Evolutionary conservation across 768 basidiomycete genomes (phyloP).

Genomic region (Mycena belliarum): DNA sequence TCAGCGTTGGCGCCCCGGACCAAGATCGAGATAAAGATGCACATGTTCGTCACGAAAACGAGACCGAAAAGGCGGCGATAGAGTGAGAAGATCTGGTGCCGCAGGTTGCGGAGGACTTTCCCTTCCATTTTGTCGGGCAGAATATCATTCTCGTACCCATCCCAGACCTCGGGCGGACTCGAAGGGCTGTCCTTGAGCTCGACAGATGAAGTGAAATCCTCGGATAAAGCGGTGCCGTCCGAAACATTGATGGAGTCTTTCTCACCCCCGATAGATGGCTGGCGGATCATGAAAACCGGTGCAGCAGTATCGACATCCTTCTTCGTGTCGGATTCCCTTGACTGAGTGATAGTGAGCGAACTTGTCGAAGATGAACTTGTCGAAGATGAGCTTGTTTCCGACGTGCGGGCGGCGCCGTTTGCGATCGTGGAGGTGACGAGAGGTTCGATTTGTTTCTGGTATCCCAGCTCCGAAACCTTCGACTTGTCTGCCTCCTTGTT

Average conservation of each 20-base stretch:
- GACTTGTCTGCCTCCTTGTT: slow-evolving; percentile 6
- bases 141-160: slow-evolving; percentile 51
- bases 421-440: slow-evolving; percentile 14
- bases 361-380: slow-evolving; percentile 18
- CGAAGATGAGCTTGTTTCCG: slow-evolving; percentile 6
- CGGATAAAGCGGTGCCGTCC: neutral
- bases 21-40: slow-evolving; percentile 46
- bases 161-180: slow-evolving; percentile 38
- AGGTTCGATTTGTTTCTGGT: slow-evolving; percentile 16
- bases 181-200: slow-evolving; percentile 36
- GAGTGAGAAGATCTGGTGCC: slow-evolving; percentile 54
- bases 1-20: slow-evolving; percentile 36
- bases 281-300: slow-evolving; percentile 9
- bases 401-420: neutral
- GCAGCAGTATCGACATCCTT: neutral
- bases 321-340: neutral
- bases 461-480: too few relatives aligned
- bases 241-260: neutral
- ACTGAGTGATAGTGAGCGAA: slow-evolving; percentile 10
- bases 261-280: slow-evolving; percentile 1
- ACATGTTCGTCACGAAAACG: slow-evolving; percentile 57
- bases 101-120: slow-evolving; percentile 51
- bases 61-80: slow-evolving; percentile 62
- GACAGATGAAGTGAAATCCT: slow-evolving; percentile 20
- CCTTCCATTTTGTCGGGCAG: slow-evolving; percentile 53